Conservation (phyloP, 2,329 filamentous ascomycete species). For the Exophiala viscosa region DNA sequence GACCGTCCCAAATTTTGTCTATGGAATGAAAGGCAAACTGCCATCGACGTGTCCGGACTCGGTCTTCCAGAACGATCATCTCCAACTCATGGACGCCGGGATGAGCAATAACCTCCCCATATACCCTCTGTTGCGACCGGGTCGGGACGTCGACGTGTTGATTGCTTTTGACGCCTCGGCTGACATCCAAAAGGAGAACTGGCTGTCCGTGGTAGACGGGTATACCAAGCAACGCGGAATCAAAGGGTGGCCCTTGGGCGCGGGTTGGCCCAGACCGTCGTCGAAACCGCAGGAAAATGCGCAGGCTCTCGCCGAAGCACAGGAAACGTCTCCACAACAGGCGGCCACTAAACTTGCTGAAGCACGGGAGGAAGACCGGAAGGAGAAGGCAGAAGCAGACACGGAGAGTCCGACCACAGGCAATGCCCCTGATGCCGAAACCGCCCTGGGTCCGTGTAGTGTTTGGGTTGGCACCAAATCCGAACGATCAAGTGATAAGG, state of each 20-base stretch:
- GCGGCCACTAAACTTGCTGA: conserved; percentile 61
- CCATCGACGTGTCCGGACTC: conserved; percentile 73
- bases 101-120: conserved; percentile 99
- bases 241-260: conserved; percentile 89
- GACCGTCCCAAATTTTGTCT: conserved; percentile 81
- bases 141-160: conserved; percentile 81
- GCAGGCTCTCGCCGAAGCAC: conserved; percentile 64
- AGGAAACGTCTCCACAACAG: conserved; percentile 58
- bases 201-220: conserved; percentile 89
- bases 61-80: conserved; percentile 66
- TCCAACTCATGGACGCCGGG: conserved; percentile 90
- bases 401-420: conserved; percentile 43
- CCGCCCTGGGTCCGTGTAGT: conserved; percentile 80
- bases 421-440: conserved; percentile 40
- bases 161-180: conserved; percentile 93
- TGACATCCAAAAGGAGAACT: conserved; percentile 91
- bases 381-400: conserved; percentile 30
- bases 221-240: conserved; percentile 87
- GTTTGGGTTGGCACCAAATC: conserved; percentile 87
- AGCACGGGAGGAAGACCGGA: conserved; percentile 46
- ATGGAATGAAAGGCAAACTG: conserved; percentile 73
- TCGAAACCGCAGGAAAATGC: conserved; percentile 59
- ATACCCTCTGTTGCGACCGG: conserved; percentile 85
- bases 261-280: conserved; percentile 77
- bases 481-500: conserved; percentile 59